A percentile compares a stretch with the other conserved stretches of the same genome.
These are phyloP conservation scores for Trypanosoma scelopori DNA, from an alignment of 208 protist genomes.

Conservation along the genomic window DNA sequence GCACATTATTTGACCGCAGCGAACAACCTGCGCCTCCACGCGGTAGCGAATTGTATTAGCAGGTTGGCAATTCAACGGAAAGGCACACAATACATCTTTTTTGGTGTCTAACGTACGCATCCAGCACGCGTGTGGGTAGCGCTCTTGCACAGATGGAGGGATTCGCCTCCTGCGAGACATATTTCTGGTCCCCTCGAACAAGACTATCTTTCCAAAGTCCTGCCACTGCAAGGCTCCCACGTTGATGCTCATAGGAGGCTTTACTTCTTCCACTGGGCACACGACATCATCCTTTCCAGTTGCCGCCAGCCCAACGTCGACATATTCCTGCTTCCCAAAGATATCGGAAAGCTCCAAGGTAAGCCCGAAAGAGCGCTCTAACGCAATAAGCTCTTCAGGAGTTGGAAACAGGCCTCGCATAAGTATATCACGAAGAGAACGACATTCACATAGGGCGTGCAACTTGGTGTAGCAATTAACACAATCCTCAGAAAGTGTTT, in stretches of 20 bases:
- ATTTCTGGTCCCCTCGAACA: conserved; percentile 57
- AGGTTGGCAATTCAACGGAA: conserved; percentile 42
- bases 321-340: conserved; percentile 53
- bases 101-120: conserved; percentile 49
- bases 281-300: neutral
- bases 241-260: conserved; percentile 10
- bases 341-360: conserved; percentile 78
- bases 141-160: conserved; percentile 42
- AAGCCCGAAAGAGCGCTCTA: conserved; percentile 83
- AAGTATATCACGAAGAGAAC: conserved; percentile 56
- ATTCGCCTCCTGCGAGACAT: conserved; percentile 36
- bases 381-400: conserved; percentile 68
- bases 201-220: conserved; percentile 53
- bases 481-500: conserved; percentile 69
- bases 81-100: conserved; percentile 71
- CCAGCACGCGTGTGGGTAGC: conserved; percentile 58
- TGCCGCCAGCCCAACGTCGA: conserved; percentile 16
- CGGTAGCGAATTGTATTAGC: conserved; percentile 75
- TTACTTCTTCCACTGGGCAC: neutral
- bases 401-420: conserved; percentile 65
- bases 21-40: conserved; percentile 81
- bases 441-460: conserved; percentile 33
- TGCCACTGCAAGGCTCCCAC: conserved; percentile 11
- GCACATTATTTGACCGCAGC: conserved; percentile 30
- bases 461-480: conserved; percentile 66